phyloP scores from a whole-genome alignment of 192 early-diverging fungal species.

The Fimicolochytrium jonesii region DNA sequence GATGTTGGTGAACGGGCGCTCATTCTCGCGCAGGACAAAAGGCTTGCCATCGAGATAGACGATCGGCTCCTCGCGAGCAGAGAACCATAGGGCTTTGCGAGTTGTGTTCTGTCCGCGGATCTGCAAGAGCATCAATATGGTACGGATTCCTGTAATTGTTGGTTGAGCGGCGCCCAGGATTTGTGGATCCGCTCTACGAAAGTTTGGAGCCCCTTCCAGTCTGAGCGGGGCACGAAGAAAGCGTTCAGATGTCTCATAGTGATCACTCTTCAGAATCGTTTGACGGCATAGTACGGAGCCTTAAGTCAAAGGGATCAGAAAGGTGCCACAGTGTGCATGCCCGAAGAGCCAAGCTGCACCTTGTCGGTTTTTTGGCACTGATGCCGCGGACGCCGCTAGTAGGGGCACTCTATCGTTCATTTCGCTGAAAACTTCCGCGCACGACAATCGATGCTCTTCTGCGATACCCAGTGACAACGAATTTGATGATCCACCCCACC shows the following conservation, averaged over 20 bases:
- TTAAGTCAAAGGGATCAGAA: not conserved
- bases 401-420: no score
- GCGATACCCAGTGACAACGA: no score
- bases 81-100: slow-evolving; percentile 33
- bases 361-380: no score
- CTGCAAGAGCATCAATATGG: slow-evolving; percentile 48
- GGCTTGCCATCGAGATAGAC: slow-evolving; percentile 60
- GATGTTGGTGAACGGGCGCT: slow-evolving; percentile 51
- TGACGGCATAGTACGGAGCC: slow-evolving; percentile 45
- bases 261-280: slow-evolving; percentile 58
- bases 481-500: no score
- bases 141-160: slow-evolving; percentile 42
- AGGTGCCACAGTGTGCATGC: no score
- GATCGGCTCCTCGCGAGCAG: slow-evolving; percentile 45
- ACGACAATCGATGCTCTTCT: no score
- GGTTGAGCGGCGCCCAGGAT: slow-evolving; percentile 64
- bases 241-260: slow-evolving; percentile 45
- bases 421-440: no score
- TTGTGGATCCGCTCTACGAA: slow-evolving; percentile 55
- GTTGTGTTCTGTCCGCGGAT: not conserved
- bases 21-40: slow-evolving; percentile 56
- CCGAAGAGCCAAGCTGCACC: no score
- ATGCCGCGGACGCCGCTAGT: no score
- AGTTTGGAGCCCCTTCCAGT: slow-evolving; percentile 68
- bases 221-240: not conserved